Evolutionary conservation across 1,139 yeast genomes (phyloP), one percentile per base, ranked within the genome.

Genomic region (Chernovozyma sophiae-reginae): DNA sequence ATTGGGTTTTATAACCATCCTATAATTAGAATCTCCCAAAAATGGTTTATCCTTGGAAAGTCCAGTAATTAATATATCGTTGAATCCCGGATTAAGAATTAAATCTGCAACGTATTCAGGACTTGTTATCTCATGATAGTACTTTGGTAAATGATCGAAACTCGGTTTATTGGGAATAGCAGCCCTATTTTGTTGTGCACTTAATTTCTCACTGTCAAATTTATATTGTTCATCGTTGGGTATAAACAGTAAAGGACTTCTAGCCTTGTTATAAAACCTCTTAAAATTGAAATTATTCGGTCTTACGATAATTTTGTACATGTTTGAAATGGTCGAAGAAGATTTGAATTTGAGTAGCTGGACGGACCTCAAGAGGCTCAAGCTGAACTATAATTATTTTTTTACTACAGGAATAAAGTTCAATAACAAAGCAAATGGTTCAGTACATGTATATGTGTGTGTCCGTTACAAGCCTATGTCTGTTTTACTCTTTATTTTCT

Each of bases 91-190:
- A 12, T 47, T 50, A 2, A 60, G 45, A n/a, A 64, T 43, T 15
- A 65, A 41, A 41, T 68, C 74, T 3, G 65, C 60, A 8, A 64
- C 53, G 19, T 55, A 52, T 32, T 61, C 61, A 2, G 76, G 75
- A 33, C 56, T 51, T 16, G 54, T 44, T 32, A 70, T 65, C 26
- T 66, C 64, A 36, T 55, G 53, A 40, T 60, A 58, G 30, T 53
- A 44, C 40, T 55, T 59, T 4, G 44, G 41, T 1, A 51, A 35
- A 14, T 45, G 27, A 2, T 44, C 41, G 22, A 48, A 35, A 3
- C 18, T 35, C n/a, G 65, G 65, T 41, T 48, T 53, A 18, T 52
- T 39, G 2, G 73, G 74, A 10, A 68, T 60, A 10, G 70, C 66
- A 3, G 60, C 64, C 15, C 40, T 46, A 37, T 62, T 58, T 34